phyloP scores from a whole-genome alignment of 805 yeast species.

The Lipomyces sp. region DNA sequence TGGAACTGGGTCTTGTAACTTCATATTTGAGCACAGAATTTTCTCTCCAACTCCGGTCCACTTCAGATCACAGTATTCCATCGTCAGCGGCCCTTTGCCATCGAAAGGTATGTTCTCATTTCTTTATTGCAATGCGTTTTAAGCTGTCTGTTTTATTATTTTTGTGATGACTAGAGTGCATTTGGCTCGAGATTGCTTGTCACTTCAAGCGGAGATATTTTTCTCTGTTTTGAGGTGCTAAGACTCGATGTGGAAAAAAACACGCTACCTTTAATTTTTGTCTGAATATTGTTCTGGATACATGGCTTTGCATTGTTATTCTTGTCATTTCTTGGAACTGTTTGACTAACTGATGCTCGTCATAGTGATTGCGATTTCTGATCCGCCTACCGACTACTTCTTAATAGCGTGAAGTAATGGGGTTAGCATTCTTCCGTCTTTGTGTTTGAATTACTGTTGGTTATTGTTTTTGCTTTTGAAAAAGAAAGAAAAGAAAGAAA shows the following conservation, averaged over 20 bases:
- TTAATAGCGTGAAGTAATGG: no score
- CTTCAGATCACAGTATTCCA: no score
- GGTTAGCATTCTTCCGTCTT: background rate
- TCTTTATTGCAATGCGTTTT: no score
- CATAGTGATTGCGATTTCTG: background rate
- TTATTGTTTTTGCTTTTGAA: background rate
- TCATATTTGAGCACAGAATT: no score
- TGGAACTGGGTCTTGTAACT: no score
- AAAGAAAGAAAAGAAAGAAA: background rate
- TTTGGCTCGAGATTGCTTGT: conserved; percentile 87
- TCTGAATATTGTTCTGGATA: conserved; percentile 19
- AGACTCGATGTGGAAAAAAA: conserved; percentile 88
- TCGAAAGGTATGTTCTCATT: no score
- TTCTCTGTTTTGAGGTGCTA: conserved; percentile 27
- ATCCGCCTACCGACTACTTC: background rate
- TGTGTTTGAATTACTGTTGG: background rate
- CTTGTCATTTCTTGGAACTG: background rate
- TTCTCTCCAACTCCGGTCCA: no score
- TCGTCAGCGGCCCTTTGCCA: no score
- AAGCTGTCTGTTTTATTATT: no score
- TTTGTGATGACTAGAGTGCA: conserved; percentile 89
- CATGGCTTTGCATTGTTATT: background rate
- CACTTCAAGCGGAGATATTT: background rate
- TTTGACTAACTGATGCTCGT: background rate
- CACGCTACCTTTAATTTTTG: conserved; percentile 79